Percentiles rank a stretch among this genome's conserved stretches.
These are phyloP conservation scores for Protostelium mycophagum DNA, from an alignment of 78 protist species.

Conservation along the genomic window DNA sequence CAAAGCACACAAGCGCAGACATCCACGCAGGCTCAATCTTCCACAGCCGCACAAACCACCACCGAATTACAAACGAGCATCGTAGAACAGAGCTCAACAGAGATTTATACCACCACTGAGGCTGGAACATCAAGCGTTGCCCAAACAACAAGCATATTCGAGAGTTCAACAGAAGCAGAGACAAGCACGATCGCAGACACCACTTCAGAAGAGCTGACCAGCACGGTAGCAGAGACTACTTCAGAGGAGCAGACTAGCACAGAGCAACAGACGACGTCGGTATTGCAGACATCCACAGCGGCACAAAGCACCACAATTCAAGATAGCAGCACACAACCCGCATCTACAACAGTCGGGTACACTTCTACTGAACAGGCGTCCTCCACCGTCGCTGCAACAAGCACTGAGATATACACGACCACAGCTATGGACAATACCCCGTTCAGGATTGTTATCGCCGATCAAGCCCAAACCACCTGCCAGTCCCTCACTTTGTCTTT, in stretches of 20 bases:
- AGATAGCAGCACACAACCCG: neutral
- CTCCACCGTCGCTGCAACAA: neutral
- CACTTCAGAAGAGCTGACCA: neutral
- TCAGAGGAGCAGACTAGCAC: too few relatives aligned
- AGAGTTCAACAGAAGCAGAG: neutral
- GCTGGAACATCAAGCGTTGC: neutral
- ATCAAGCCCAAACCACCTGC: neutral
- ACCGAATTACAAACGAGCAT: neutral
- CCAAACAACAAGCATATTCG: neutral
- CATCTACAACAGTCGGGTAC: neutral
- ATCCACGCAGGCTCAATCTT: neutral
- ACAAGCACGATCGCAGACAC: neutral
- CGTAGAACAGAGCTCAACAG: neutral
- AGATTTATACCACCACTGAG: neutral
- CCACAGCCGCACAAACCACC: neutral
- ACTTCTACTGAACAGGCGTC: neutral
- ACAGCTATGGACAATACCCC: neutral
- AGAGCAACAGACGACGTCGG: neutral
- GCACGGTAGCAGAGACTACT: neutral
- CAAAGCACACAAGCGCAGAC: neutral
- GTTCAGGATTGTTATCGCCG: neutral
- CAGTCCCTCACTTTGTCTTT: neutral
- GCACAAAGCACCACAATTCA: neutral
- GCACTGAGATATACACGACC: neutral
- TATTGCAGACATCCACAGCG: neutral